A percentile compares a stretch with the other conserved stretches of the same genome.
Conservation (phyloP, 352 stramenopile genomes). For the Phytophthora ohioensis region DNA sequence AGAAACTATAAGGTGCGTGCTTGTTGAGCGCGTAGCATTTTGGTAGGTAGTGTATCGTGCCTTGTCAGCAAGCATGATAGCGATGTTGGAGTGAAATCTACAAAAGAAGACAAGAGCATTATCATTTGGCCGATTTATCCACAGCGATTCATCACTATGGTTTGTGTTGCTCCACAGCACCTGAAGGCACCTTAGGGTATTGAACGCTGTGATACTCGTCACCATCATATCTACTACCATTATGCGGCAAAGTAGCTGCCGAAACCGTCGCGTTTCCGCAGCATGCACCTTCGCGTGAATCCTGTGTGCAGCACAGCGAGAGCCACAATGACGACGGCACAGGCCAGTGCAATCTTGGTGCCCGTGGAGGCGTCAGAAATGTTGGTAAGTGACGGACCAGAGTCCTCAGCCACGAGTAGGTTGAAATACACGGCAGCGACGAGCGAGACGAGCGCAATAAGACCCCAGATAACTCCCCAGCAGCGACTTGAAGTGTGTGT, state of each 20-base stretch:
- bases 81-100: constrained; percentile 12
- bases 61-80: constrained; percentile 4
- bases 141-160: neutral
- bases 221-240: constrained; percentile 18
- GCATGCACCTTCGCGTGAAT: constrained; percentile 78
- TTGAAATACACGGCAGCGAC: constrained; percentile 87
- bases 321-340: constrained; percentile 55
- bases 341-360: constrained; percentile 69
- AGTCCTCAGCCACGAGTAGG: constrained; percentile 73
- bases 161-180: neutral
- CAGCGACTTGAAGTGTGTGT: constrained; percentile 91
- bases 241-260: constrained; percentile 47
- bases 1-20: constrained; percentile 29
- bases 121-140: constrained; percentile 17
- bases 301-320: constrained; percentile 72
- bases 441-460: constrained; percentile 82
- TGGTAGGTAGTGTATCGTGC: constrained; percentile 20
- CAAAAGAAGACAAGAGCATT: constrained; percentile 16
- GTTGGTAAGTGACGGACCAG: constrained; percentile 50
- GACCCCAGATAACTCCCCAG: constrained; percentile 90
- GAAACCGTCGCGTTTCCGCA: constrained; percentile 53
- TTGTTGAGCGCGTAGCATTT: constrained; percentile 20
- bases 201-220: neutral
- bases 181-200: constrained; percentile 5
- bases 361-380: constrained; percentile 63